Evolutionary conservation across 257 asterid genomes (phyloP).

Genomic region (Marsdenia floribunda): DNA sequence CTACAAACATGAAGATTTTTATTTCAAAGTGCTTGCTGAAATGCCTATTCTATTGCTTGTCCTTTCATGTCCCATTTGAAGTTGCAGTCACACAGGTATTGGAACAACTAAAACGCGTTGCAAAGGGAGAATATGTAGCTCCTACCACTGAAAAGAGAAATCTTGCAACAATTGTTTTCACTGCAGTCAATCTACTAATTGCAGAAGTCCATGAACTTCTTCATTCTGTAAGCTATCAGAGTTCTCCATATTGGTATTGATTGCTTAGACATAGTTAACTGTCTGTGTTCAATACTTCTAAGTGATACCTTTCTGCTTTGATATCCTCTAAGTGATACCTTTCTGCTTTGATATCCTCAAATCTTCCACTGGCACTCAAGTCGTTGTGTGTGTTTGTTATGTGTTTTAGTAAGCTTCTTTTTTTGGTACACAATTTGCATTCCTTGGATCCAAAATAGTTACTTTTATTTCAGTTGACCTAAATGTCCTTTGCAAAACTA

Average conservation of each 20-base stretch:
- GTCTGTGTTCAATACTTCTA: background rate
- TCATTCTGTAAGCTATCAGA: slow-evolving; percentile 38
- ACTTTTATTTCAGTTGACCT: too few species aligned
- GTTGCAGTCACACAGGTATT: slow-evolving; percentile 51
- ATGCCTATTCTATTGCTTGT: background rate
- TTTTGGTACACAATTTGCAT: background rate
- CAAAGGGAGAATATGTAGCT: slow-evolving; percentile 64
- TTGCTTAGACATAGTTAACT: background rate
- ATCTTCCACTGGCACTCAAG: background rate
- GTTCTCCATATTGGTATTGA: background rate
- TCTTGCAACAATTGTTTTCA: slow-evolving; percentile 63
- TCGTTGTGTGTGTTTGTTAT: background rate
- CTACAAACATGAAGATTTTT: too few species aligned
- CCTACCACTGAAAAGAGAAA: slow-evolving; percentile 60
- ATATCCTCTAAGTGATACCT: background rate
- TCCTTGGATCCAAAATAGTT: background rate
- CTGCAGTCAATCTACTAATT: slow-evolving; percentile 74
- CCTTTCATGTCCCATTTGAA: slow-evolving; percentile 70
- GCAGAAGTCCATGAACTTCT: slow-evolving; percentile 55
- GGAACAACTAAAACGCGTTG: slow-evolving; percentile 66
- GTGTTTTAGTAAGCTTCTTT: background rate
- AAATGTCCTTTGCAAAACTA: background rate
- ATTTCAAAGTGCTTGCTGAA: too few species aligned
- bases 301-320: too few species aligned
- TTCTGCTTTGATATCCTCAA: background rate